Evolutionary conservation across 768 basidiomycete species (phyloP).

Genomic region (Pulveroboletus ravenelii): DNA sequence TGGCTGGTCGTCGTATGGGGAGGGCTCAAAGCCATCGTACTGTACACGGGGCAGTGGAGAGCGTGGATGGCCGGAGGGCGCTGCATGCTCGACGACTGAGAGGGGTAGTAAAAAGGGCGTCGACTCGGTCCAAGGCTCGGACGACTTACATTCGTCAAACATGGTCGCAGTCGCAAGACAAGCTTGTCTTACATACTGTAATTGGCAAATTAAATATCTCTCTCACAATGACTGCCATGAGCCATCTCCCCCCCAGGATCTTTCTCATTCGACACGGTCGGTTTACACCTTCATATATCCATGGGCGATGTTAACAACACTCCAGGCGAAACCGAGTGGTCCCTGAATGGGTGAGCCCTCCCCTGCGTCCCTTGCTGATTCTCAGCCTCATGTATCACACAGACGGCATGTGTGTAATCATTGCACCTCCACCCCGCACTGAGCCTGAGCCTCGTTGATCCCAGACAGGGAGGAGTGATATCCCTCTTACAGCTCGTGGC

Average conservation of each 20-base stretch:
- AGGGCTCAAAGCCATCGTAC: slow-evolving; percentile 87
- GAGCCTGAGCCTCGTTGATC: slow-evolving; percentile 1
- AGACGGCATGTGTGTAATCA: slow-evolving; percentile 56
- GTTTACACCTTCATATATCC: neutral
- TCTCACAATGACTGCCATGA: slow-evolving; percentile 8
- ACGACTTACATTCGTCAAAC: slow-evolving; percentile 63
- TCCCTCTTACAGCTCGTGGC: slow-evolving; percentile 77
- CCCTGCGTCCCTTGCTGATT: neutral
- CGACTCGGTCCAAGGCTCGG: neutral
- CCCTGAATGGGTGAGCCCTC: slow-evolving; percentile 63
- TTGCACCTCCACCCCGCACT: neutral
- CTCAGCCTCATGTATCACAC: slow-evolving; percentile 6
- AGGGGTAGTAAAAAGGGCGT: slow-evolving; percentile 1
- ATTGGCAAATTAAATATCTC: neutral
- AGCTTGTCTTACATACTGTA: slow-evolving; percentile 1
- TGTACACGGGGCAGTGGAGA: slow-evolving; percentile 55
- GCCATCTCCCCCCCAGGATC: slow-evolving; percentile 63
- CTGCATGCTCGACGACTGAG: slow-evolving; percentile 83
- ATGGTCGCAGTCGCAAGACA: slow-evolving; percentile 32
- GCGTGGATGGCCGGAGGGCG: slow-evolving; percentile 38
- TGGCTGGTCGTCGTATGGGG: slow-evolving; percentile 49
- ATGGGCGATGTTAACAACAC: neutral
- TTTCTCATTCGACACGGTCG: slow-evolving; percentile 79
- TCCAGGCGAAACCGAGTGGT: slow-evolving; percentile 92
- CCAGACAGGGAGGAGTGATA: slow-evolving; percentile 85